Evolutionary conservation across 495 filamentous ascomycete species (phyloP).

Genomic region (Tuber indicum): DNA sequence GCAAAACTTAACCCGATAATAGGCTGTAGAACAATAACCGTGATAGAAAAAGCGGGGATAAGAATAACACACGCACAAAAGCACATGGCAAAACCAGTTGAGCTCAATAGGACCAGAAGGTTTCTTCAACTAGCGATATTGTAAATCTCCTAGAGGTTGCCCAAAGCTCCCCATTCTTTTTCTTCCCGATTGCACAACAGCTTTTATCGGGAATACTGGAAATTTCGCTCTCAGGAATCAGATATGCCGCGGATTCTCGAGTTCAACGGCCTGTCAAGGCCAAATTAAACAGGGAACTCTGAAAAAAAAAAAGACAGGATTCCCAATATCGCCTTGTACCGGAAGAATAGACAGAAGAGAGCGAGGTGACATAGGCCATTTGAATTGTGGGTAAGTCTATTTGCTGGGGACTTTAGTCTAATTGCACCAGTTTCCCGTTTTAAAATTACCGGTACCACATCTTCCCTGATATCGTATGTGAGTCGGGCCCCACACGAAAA

Average conservation of each 20-base stretch:
- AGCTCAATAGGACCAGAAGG: not conserved
- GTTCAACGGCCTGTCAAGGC: not conserved
- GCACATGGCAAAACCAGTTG: not conserved
- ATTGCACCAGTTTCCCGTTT: not conserved
- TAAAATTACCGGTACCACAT: not conserved
- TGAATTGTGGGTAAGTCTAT: not conserved
- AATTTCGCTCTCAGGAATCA: not conserved
- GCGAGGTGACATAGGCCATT: not conserved
- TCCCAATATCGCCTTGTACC: not conserved
- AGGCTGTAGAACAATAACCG: not conserved
- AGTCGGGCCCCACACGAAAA: not conserved
- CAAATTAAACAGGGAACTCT: not conserved
- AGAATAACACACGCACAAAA: not conserved
- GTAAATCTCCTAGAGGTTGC: not conserved
- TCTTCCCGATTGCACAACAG: not conserved
- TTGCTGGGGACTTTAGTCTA: not conserved
- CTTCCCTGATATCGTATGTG: not conserved
- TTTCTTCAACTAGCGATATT: not conserved
- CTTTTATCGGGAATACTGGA: not conserved
- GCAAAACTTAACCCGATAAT: not conserved
- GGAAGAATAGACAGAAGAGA: not conserved
- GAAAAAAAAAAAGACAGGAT: not conserved
- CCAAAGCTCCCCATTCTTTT: not conserved
- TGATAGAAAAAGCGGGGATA: not conserved
- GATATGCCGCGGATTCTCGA: not conserved